Conservation (phyloP, 108 stramenopile genomes). For the Pseudonitzschia multistriata region DNA sequence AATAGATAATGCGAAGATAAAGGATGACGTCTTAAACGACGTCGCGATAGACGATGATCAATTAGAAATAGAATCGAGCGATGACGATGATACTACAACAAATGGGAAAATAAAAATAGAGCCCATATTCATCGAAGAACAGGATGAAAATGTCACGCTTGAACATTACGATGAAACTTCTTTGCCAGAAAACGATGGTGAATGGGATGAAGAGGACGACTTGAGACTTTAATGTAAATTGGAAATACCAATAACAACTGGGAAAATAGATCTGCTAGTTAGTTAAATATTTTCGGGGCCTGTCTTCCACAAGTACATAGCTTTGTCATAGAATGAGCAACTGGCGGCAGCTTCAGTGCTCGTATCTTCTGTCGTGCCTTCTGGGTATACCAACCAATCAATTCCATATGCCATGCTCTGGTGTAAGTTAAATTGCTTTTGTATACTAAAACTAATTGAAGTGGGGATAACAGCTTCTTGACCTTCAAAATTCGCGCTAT, state of each 20-base stretch:
- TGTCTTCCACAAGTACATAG: neutral
- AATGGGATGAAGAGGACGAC: slow-evolving; percentile 2
- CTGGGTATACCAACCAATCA: slow-evolving; percentile 57
- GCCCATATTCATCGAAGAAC: slow-evolving; percentile 7
- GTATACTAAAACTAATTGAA: slow-evolving; percentile 7
- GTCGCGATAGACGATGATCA: neutral
- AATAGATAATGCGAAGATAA: neutral
- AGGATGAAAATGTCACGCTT: neutral
- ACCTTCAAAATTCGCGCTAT: neutral
- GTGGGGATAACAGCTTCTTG: neutral
- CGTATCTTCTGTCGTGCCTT: neutral
- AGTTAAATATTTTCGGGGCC: neutral
- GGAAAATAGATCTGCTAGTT: neutral
- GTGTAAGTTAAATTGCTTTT: slow-evolving; percentile 60
- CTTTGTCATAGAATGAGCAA: slow-evolving; percentile 80
- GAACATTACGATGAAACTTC: neutral
- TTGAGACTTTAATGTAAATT: neutral
- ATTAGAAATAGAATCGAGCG: neutral
- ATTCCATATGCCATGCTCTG: slow-evolving; percentile 89
- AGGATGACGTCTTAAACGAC: neutral
- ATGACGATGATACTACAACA: neutral
- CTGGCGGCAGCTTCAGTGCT: slow-evolving; percentile 63
- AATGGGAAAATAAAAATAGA: slow-evolving; percentile 4
- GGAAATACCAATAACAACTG: neutral
- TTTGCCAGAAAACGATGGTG: neutral